phyloP scores from a whole-genome alignment of 768 basidiomycete genomes.

The Leccinum pellstonianum region DNA sequence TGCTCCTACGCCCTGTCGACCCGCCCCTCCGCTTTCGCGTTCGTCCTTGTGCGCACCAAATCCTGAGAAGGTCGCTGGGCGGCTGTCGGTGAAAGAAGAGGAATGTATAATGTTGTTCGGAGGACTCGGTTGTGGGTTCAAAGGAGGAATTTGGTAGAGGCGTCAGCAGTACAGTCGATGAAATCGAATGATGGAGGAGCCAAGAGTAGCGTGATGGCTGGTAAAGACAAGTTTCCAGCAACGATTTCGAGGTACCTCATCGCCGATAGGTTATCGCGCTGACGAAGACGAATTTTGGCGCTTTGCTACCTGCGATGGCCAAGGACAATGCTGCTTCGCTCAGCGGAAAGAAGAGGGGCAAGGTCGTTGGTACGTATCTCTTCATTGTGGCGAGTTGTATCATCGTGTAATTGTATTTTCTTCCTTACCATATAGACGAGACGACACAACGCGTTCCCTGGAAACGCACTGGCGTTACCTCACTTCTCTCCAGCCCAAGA shows the following conservation, averaged over 20 bases:
- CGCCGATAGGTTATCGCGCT: conserved; percentile 43
- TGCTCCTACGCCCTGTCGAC: conserved; percentile 28
- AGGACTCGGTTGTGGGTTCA: conserved; percentile 46
- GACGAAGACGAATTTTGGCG: conserved; percentile 56
- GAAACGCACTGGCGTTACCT: conserved; percentile 88
- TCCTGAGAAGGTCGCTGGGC: conserved; percentile 76
- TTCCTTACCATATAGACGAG: conserved; percentile 39
- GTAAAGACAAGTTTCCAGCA: conserved; percentile 22
- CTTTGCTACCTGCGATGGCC: conserved; percentile 35
- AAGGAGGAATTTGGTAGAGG: conserved; percentile 10
- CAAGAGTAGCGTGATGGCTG: conserved; percentile 18
- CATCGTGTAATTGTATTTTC: not conserved
- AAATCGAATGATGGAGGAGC: conserved; percentile 28
- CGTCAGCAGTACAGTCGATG: conserved; percentile 22
- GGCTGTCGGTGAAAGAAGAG: conserved; percentile 64
- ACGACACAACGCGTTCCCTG: conserved; percentile 59
- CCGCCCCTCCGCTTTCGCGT: conserved; percentile 32
- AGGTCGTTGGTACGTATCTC: conserved; percentile 35
- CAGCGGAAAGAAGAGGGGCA: conserved; percentile 34
- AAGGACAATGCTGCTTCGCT: conserved; percentile 67
- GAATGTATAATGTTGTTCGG: conserved; percentile 84
- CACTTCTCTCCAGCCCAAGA: conserved; percentile 85
- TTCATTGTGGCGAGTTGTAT: conserved; percentile 2
- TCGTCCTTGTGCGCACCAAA: conserved; percentile 32
- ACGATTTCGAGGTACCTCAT: conserved; percentile 31